Base-by-base conservation (phyloP, 352 stramenopile species). In the Phytophthora hybrid region DNA sequence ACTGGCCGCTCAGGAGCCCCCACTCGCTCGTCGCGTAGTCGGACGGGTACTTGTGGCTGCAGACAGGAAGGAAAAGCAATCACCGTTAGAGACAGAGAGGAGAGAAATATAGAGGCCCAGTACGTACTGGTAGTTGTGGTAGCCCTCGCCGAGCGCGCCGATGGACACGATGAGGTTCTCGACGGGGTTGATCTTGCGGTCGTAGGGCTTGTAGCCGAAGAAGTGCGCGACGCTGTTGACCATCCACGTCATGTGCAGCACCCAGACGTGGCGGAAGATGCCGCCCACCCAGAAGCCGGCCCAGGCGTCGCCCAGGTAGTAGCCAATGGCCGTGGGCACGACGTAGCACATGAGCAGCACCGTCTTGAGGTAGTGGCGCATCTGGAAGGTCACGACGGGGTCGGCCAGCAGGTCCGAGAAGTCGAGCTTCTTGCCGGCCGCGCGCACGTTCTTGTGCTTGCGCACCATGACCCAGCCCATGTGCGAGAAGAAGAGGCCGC, bases 401-500 rank as follows among this genome's bases (percentile, higher is more conserved):
- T 99, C 97, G 18, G 87, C 89, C 44, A 97, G 76, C 37, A 99
- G 79, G 73, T 99, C 98, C 16, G 85, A 90, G 72, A 98, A 99
- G 78, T 98, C 96, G 59, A 99, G 85, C 78, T 99, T 98, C 69
- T 93, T 91, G 66, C 88, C 90, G n/a, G 93, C 90, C 19, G 47
- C 59, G 19, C 68, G 72, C 34, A 92, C 93, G 73, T 97, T 95
- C 9, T 91, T 86, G 87, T 99, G 93, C 84, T 99, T 99, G 83
- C 98, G 98, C 23, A 99, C 89, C 80, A 99, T 98, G 46, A 99
- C 85, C 98, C 98, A 99, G 67, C 98, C 98, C 89, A 99, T 99
- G 87, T 99, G 98, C 13, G 98, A 95, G 78, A 99, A 99, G 87
- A 99, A 99, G 82, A 99, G 99, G 34, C 98, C 98, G 23, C 97